Evolutionary conservation across 2,329 filamentous ascomycete genomes (phyloP), one percentile per base, ranked within the genome.

Genomic region (Drechslerella dactyloides): DNA sequence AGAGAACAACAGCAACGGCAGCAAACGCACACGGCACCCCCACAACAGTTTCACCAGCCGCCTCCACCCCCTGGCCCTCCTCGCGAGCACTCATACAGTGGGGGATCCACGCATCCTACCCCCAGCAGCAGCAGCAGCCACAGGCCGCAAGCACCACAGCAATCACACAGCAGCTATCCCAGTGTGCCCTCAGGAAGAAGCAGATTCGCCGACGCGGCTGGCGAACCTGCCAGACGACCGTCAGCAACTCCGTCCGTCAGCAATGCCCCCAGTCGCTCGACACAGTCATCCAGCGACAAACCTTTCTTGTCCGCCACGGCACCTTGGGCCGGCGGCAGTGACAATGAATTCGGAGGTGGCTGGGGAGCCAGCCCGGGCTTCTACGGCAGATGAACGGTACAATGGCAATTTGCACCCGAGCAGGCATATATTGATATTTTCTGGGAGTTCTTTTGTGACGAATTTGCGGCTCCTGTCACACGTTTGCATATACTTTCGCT

Each of bases 261-360:
- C 27, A 7, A 37, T 42, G 53, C 11, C 13, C 21, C 33, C 13
- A 17, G 37, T 10, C 13, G 42, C 30, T 27, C 48, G n/a, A 44
- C 50, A 23, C 19, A 37, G 10, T 37, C 51, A 13, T 33, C 54
- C 7, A 65, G 56, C 19, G 65, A 63, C 10, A 65, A 61, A 44
- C 68, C 68, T 5, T 50, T 65, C 21, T 42, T 72, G 46, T 72
- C 68, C 3, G 68, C 68, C 8, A 72, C 68, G n/a, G 55, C 60
- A 33, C 68, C 68, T n/a, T 72, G 68, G 68, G 57, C 52, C 19
- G 44, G 35, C 11, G 52, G 58, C 19, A 51, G n/a, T 42, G 69
- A 68, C 27, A 52, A 11, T 30, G 57, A 73, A 11, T 64, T 54
- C 17, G 30, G 37, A 13, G 30, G 37, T 15, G 65, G 58, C 5